Evolutionary conservation across 164 flowering plant genomes (phyloP).

Genomic region (Nymphaea colorata): DNA sequence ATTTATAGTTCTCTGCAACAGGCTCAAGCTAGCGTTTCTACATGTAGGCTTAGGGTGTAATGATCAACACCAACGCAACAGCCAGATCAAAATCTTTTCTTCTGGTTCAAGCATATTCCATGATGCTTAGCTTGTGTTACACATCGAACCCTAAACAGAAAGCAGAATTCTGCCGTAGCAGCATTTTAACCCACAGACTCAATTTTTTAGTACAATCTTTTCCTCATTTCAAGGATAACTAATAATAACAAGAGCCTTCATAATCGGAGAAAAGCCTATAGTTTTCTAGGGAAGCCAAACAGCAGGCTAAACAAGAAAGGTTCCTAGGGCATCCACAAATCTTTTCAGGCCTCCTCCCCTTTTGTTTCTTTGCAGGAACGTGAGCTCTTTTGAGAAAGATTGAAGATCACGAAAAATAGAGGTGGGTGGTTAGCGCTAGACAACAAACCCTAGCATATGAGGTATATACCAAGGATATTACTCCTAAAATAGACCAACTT

Average conservation of each 20-base stretch:
- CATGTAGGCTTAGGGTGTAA: no score
- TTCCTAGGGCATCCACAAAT: background rate
- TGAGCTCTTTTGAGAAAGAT: no score
- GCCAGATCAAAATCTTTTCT: no score
- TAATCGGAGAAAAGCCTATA: no score
- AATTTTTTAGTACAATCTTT: background rate
- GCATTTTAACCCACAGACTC: background rate
- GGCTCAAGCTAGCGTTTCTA: no score
- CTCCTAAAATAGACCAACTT: background rate
- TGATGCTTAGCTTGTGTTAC: no score
- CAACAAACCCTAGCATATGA: background rate
- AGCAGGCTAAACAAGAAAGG: background rate
- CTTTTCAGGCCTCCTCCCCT: background rate
- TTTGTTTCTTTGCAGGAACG: background rate
- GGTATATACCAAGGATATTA: background rate
- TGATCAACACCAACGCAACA: no score
- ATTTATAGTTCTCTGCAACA: no score
- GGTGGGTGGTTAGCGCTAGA: background rate
- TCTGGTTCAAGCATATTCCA: no score
- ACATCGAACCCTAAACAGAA: no score
- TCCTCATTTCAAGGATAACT: background rate
- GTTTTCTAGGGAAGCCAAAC: background rate
- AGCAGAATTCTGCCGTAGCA: background rate
- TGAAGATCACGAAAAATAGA: background rate
- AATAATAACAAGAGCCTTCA: background rate